Base-by-base conservation (phyloP, 495 filamentous ascomycete species). In the Aspergillus haitiensis region DNA sequence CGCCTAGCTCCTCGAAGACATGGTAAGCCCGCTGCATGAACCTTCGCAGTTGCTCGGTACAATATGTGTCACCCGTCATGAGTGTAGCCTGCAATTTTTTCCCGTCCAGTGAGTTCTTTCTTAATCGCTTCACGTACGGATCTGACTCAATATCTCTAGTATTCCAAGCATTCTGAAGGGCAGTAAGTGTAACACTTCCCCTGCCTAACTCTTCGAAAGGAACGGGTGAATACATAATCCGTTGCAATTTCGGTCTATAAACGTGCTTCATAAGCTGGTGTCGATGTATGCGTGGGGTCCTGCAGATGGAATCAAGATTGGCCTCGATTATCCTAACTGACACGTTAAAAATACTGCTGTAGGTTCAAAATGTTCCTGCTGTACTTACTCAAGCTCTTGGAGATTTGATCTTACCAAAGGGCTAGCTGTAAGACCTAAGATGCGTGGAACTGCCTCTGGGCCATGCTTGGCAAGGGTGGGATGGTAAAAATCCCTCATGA, bases 361-460 rank as follows among this genome's bases (percentile, higher is more conserved):
- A n/a, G 5, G 12, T 40, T 13, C 3, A 12, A 1, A 39, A 16
- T 5, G 27, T 31, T 10, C 16, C 21, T 18, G n/a, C 5, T 7
- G 2, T 16, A 67, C 69, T 42, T 21, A 75, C 73, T 58, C 35
- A 27, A 58, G 80, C 76, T 70, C 78, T 6, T 64, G 39, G 2
- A 13, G 31, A 1, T 46, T 69, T 0, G 69, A 73, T 33, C 69
- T 81, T 57, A 89, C 83, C 9, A 93, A 78, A 0, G 93, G 93
- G 64, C 90, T 95, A 0, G 93, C 93, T 16, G 90, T 92, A 3
- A 98, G 80, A 6, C 93, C 93, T 8, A 97, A 75, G 53, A 97
- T 92, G 11, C 76, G 74, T 0, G 94, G 93, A 8, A 90, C 75
- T 13, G 68, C 58, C 33, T 73, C 58, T 2, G 76, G 67, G 2